A percentile compares a stretch with the other conserved stretches of the same genome.
Evolutionary conservation across 2,329 filamentous ascomycete genomes (phyloP).

Genomic region (Pseudohalonectria lignicola): DNA sequence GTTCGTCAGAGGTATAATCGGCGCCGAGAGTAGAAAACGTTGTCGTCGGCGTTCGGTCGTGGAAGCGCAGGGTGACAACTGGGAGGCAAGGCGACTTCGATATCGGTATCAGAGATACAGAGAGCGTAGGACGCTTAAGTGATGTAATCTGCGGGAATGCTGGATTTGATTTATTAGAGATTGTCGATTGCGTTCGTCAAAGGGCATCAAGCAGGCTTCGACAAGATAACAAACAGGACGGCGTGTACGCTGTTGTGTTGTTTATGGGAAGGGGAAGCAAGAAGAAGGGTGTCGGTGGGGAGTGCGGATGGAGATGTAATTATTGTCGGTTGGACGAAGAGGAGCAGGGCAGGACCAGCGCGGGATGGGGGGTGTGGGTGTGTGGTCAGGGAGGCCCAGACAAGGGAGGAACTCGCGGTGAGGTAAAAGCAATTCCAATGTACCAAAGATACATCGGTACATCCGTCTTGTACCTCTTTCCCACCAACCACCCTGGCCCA

Average conservation of each 20-base stretch:
- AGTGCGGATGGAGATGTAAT: constrained; percentile 16
- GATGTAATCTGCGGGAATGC: too few relatives aligned
- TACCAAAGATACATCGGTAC: background rate
- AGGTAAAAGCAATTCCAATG: too few relatives aligned
- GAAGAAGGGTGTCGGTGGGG: constrained; percentile 7
- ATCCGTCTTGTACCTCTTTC: background rate
- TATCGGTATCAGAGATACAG: too few relatives aligned
- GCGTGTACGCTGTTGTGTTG: constrained; percentile 3
- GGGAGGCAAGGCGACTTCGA: background rate
- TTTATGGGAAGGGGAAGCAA: constrained; percentile 5
- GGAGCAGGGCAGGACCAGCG: constrained; percentile 6
- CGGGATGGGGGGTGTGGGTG: constrained; percentile 10
- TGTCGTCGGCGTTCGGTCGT: background rate
- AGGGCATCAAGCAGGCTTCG: too few relatives aligned
- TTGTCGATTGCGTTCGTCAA: too few relatives aligned
- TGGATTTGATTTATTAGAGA: too few relatives aligned
- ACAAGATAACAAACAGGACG: too few relatives aligned
- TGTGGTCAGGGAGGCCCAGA: constrained; percentile 5
- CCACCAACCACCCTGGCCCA: too few relatives aligned
- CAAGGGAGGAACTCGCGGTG: constrained; percentile 12
- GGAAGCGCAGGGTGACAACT: background rate
- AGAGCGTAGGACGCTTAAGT: too few relatives aligned
- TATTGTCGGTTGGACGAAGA: constrained; percentile 9
- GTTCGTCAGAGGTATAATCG: background rate
- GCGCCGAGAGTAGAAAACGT: background rate